Evolutionary conservation across 2,329 filamentous ascomycete genomes (phyloP).

Genomic region (Didymella lethalis): DNA sequence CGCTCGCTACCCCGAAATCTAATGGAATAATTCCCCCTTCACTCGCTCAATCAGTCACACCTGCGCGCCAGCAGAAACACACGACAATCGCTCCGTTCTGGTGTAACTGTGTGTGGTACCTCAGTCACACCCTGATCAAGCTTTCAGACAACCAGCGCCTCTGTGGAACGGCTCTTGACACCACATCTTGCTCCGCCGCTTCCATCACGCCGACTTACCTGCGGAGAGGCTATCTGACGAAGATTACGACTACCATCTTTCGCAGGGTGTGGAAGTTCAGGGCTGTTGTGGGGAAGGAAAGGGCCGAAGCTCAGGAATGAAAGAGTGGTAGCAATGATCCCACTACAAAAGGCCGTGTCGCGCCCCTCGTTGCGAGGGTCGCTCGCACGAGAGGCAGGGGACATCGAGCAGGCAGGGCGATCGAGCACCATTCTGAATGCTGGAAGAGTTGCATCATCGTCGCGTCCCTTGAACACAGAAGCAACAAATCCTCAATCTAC

Average conservation of each 20-base stretch:
- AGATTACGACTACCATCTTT: background rate
- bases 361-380: constrained; percentile 26
- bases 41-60: constrained; percentile 25
- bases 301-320: constrained; percentile 20
- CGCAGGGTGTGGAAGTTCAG: background rate
- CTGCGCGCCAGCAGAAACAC: constrained; percentile 1
- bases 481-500: background rate
- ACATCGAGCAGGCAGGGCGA: constrained; percentile 35
- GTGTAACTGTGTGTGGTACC: constrained; percentile 12
- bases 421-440: constrained; percentile 30
- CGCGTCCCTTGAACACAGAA: constrained; percentile 23
- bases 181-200: constrained; percentile 3
- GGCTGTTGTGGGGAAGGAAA: constrained; percentile 10
- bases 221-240: background rate
- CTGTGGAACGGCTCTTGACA: background rate
- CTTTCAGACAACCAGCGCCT: constrained; percentile 8
- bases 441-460: constrained; percentile 31
- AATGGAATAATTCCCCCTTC: constrained; percentile 20
- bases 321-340: constrained; percentile 31
- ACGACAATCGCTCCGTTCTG: constrained; percentile 7
- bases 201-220: too few species aligned
- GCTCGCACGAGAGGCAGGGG: constrained; percentile 16
- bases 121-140: constrained; percentile 4
- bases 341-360: constrained; percentile 30
- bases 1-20: constrained; percentile 18